Evolutionary conservation across 371 early-diverging fungal genomes (phyloP), one percentile per base, ranked within the genome.

Genomic region (Mortierella sp.): DNA sequence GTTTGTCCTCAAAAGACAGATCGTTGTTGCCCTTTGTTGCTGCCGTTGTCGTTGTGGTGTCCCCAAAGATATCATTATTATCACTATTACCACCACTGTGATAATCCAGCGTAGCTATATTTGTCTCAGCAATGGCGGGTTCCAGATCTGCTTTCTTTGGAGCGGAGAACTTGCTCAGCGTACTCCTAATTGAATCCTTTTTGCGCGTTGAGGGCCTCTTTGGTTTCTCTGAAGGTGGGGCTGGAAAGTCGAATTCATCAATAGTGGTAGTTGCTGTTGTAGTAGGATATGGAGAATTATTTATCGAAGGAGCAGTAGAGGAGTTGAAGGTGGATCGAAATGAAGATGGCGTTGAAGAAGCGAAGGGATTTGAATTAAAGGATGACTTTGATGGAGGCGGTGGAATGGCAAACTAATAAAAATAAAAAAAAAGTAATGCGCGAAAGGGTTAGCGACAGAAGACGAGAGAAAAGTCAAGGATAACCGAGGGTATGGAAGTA

Each of bases 281-380:
- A n/a, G 65, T 57, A 22, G 72, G 72, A 28, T 72, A 72, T 32
- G 72, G 72, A 0, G 72, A 72, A 53, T 58, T 70, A 66, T 61
- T 65, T 62, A 66, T 65, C 5, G 78, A 72, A 7, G 78, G 70
- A 7, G 69, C 32, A 21, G 22, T 43, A 4, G 76, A 76, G 22
- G 64, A 3, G 47, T 66, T 70, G 53, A 73, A 72, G 58, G 45
- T 58, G 22, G 78, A 48, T 10, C 70, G 53, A 50, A 78, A 78
- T 19, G 70, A 60, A 8, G 78, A 69, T 21, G 73, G 73, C 8
- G 61, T 33, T 28, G 78, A 78, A 38, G 78, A 78, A 21, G 77
- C 77, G 40, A 77, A 77, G 0, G 77, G 77, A 41, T 72, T 77
- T 19, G 65, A 38, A 58, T 77, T 77, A 66, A 77, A 77, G n/a